Base-by-base conservation (phyloP, 2,329 filamentous ascomycete genomes). In the Aureobasidium mangrovei region DNA sequence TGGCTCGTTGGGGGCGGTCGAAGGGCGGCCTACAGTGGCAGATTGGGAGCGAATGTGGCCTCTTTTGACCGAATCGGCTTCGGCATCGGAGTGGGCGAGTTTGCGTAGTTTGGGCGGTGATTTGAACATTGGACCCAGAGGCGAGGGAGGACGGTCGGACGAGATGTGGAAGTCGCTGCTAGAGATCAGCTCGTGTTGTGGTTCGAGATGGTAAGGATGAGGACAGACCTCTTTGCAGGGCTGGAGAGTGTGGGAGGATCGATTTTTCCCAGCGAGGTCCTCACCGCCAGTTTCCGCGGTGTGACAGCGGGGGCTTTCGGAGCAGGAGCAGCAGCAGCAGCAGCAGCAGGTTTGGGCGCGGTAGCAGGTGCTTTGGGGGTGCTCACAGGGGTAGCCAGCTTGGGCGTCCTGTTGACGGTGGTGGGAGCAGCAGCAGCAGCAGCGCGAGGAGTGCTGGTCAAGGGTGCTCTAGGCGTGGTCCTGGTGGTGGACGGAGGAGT, bases 41-140 rank as follows among this genome's bases (percentile, higher is more conserved):
- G 55, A 57, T n/a, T 54, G 53, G 6, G 57, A 57, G 1, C 57
- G 55, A 0, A 43, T 44, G 41, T 59, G 57, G 18, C 48, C 45
- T 33, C 44, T 46, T 31, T 51, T 53, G 26, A 56, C 52, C n/a
- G 44, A 31, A 27, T 57, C 56, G n/a, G 53, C 36, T 12, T 59
- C 57, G 18, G 43, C 48, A 40, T 59, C 57, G 8, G 57, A 57
- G 7, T 26, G 29, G 28, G 45, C 41, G 35, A 41, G 46, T 7
- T 46, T 42, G 53, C 53, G 53, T 10, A 54, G 24, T 26, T 48
- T 54, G 10, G 53, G 53, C 9, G 53, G 53, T 31, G 53, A 54
- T n/a, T 48, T 46, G 53, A 48, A 46, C 28, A 44, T 27, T 7
- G 36, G 36, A 26, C 43, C 43, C 10, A 46, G 9, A 7, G 53